phyloP scores from a whole-genome alignment of 2,329 filamentous ascomycete genomes.

The Alternaria panax region DNA sequence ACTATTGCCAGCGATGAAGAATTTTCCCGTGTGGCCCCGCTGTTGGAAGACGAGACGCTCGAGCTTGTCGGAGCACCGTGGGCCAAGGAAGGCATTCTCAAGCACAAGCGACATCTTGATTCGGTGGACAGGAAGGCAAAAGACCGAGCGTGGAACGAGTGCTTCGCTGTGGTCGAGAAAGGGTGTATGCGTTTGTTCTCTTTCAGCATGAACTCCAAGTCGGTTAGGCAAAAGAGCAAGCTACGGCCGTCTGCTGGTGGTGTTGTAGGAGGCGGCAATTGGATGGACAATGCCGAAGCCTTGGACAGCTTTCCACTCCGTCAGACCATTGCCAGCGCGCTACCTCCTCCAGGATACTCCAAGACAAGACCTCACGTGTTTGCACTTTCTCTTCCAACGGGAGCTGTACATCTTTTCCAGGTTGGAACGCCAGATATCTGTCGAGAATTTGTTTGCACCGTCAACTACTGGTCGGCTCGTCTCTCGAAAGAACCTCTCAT shows the following conservation, averaged over 20 bases:
- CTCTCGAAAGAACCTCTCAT: slow-evolving; percentile 92
- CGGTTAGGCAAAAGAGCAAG: slow-evolving; percentile 71
- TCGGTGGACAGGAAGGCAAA: slow-evolving; percentile 89
- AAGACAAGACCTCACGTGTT: slow-evolving; percentile 90
- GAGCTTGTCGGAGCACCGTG: slow-evolving; percentile 94
- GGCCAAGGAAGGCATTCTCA: slow-evolving; percentile 95
- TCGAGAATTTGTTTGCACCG: slow-evolving; percentile 90
- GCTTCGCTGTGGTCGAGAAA: slow-evolving; percentile 95
- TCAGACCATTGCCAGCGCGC: slow-evolving; percentile 87
- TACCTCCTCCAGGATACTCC: slow-evolving; percentile 92
- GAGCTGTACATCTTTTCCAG: slow-evolving; percentile 97
- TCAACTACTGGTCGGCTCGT: slow-evolving; percentile 97
- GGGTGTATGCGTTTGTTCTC: slow-evolving; percentile 94
- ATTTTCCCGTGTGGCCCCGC: slow-evolving; percentile 65
- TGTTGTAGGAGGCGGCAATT: slow-evolving; percentile 92
- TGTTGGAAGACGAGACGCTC: slow-evolving; percentile 91
- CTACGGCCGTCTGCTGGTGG: slow-evolving; percentile 64
- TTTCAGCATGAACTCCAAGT: slow-evolving; percentile 80
- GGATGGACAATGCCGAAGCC: slow-evolving; percentile 94
- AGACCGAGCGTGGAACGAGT: slow-evolving; percentile 92
- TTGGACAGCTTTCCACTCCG: slow-evolving; percentile 86
- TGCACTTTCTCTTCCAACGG: slow-evolving; percentile 89
- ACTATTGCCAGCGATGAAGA: slow-evolving; percentile 64
- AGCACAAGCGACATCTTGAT: slow-evolving; percentile 96
- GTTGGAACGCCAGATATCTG: slow-evolving; percentile 95